Evolutionary conservation across 1,284 basidiomycete genomes (phyloP), one percentile per base, ranked within the genome.

Genomic region (Cerrena zonata): DNA sequence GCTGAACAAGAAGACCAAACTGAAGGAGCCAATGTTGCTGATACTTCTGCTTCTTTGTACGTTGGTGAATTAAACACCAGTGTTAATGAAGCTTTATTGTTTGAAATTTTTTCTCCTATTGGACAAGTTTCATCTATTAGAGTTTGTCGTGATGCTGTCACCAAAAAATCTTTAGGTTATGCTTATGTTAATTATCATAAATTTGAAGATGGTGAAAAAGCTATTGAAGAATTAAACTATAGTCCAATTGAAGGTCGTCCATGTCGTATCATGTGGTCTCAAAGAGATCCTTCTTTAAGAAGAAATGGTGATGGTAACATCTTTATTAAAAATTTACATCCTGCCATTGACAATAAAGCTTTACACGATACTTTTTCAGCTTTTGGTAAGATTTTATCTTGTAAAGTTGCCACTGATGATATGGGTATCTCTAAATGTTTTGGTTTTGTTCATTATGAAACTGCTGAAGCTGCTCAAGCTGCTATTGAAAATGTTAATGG

Each of bases 191-290:
- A 99, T 79, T 99, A 96, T 72, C 82, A 99, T 69, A 98, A 98
- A 70, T 79, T 92, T 34, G 79, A 74, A 52, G 96, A 99, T 80
- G 89, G 89, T 67, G 96, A 99, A 78, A 92, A 94, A 69, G 95
- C 96, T 57, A 82, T 99, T 58, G 96, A 99, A 78, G 92, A 96
- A 76, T 87, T 99, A 72, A 99, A 99, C 78, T 99, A 99, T 73
- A 97, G 95, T 58, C 77, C 94, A 66, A 99, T 99, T 78, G 98
- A 98, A 80, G 88, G 88, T 72, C 91, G 93, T 65, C 88, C 96
- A 58, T 99, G 96, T 80, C 94, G 96, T 66, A 99, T 99, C 79
- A 99, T 99, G 96, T 98, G 96, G 94, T 98, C 94, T 66, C 95
- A 99, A 83, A 92, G 96, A 70, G 96, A 99, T 78, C 96, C 96